Conservation (phyloP, 108 stramenopile species). For the Cyclotella atomus region DNA sequence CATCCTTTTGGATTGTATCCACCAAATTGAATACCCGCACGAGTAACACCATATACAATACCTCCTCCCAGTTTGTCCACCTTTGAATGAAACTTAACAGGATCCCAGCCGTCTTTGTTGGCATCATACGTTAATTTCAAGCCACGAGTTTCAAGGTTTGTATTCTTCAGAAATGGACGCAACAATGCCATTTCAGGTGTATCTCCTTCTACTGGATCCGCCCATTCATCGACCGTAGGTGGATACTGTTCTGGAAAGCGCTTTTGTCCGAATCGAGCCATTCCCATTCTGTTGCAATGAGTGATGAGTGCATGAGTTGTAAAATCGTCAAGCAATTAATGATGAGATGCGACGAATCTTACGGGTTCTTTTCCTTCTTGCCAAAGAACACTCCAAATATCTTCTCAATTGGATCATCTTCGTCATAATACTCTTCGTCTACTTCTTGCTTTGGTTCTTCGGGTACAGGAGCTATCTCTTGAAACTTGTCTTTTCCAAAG, state of each 20-base stretch:
- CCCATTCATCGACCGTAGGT: slow-evolving; percentile 70
- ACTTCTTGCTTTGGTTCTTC: slow-evolving; percentile 16
- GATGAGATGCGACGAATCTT: slow-evolving; percentile 50
- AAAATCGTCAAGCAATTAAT: slow-evolving; percentile 10
- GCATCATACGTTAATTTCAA: slow-evolving; percentile 81
- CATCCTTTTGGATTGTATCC: slow-evolving; percentile 87
- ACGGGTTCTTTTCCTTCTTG: slow-evolving; percentile 70
- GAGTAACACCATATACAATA: slow-evolving; percentile 63
- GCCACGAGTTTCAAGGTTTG: slow-evolving; percentile 73
- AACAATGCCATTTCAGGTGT: slow-evolving; percentile 64
- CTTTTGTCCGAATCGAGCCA: slow-evolving; percentile 51
- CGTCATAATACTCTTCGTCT: slow-evolving; percentile 46
- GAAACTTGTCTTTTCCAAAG: slow-evolving; percentile 33
- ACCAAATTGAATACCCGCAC: slow-evolving; percentile 66
- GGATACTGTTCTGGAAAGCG: slow-evolving; percentile 88
- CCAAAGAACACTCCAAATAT: slow-evolving; percentile 89
- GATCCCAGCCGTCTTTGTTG: slow-evolving; percentile 82
- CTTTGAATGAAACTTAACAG: slow-evolving; percentile 65
- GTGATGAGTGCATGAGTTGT: not conserved
- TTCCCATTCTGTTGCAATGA: slow-evolving; percentile 10
- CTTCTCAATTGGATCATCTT: slow-evolving; percentile 84
- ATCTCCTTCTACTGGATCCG: slow-evolving; percentile 72
- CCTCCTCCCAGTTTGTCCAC: slow-evolving; percentile 80
- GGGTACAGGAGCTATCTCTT: slow-evolving; percentile 5
- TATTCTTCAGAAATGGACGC: slow-evolving; percentile 84